Base-by-base conservation (phyloP, 2,329 filamentous ascomycete species). In the Exserohilum rostratum region DNA sequence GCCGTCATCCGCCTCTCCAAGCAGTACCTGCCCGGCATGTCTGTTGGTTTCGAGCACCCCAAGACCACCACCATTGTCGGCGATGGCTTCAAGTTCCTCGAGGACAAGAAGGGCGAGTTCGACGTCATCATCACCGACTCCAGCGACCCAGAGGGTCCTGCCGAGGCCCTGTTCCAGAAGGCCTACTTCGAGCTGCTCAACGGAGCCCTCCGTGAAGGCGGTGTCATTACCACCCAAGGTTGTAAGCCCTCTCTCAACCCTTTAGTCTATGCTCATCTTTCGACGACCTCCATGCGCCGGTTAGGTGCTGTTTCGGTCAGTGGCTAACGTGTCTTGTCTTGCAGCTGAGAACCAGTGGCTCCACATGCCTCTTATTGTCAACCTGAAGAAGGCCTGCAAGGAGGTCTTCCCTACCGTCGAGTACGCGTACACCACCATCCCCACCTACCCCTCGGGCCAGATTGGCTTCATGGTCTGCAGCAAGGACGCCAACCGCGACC, bases 221-320 rank as follows among this genome's bases (percentile, higher is more conserved):
- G 95, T 83, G 92, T 99, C 76, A 98, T 99, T 82, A 93, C 92
- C 80, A 99, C 95, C 77, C 95, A 99, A 97, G 95, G 95, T 99
- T 96, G 91, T 96, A 92, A 86, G 91, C 87, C 88, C 87, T 85
- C 85, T 79, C 79, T 77, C 79, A 68, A 54, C 53, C 66, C 63
- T 64, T 33, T 33, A 61, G 55, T 65, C 56, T 43, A 50, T 27
- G 45, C 56, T 53, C 60, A 59, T 50, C 50, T 53, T 63, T 47
- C 46, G 30, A 49, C 49, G 30, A 45, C 54, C 48, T 31, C 45
- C 48, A 64, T 57, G 58, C 55, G 55, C 62, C 58, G 33, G 42
- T 51, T 25, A 42, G 58, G 62, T 59, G 58, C 58, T 56, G 55
- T 20, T 25, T 39, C 12, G 57, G 50, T 53, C 49, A 46, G 22